A percentile compares a stretch with the other conserved stretches of the same genome.
Conservation (phyloP, 2,329 filamentous ascomycete species). For the Bipolaris victoriae region DNA sequence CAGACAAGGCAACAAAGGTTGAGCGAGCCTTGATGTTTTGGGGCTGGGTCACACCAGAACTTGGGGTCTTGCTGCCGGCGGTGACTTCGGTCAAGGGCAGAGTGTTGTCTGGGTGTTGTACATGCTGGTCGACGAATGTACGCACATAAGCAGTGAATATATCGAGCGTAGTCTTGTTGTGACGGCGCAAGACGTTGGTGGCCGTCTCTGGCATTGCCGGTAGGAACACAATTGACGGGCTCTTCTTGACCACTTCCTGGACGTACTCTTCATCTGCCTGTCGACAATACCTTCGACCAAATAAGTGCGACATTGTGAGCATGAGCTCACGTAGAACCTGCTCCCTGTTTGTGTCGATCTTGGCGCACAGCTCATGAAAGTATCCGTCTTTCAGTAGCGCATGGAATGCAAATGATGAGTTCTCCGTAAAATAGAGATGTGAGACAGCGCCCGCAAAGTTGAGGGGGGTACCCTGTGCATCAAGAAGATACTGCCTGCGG, state of each 20-base stretch:
- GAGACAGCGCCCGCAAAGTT: conserved; percentile 75
- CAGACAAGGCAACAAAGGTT: conserved; percentile 74
- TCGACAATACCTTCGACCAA: conserved; percentile 64
- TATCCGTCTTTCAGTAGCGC: conserved; percentile 74
- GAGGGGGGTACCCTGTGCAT: conserved; percentile 65
- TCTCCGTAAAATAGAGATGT: conserved; percentile 79
- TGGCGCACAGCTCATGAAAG: conserved; percentile 68
- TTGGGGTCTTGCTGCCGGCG: conserved; percentile 47
- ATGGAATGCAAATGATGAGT: conserved; percentile 77
- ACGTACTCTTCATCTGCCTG: conserved; percentile 57
- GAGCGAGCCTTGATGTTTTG: conserved; percentile 63
- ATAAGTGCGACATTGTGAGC: conserved; percentile 73
- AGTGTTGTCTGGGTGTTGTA: conserved; percentile 59
- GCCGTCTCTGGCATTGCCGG: conserved; percentile 66
- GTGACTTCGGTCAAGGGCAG: conserved; percentile 65
- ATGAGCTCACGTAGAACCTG: conserved; percentile 65
- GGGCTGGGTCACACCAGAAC: conserved; percentile 12
- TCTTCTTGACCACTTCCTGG: conserved; percentile 59
- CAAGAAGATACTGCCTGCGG: conserved; percentile 70
- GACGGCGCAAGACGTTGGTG: conserved; percentile 60
- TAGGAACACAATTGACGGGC: conserved; percentile 70
- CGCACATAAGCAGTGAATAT: conserved; percentile 73
- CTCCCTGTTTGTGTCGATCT: conserved; percentile 59
- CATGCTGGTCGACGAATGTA: conserved; percentile 71
- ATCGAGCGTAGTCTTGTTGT: conserved; percentile 69